A percentile compares a stretch with the other conserved stretches of the same genome.
Evolutionary conservation across 805 yeast genomes (phyloP).

Genomic region (Sugiyamaella smithiae): DNA sequence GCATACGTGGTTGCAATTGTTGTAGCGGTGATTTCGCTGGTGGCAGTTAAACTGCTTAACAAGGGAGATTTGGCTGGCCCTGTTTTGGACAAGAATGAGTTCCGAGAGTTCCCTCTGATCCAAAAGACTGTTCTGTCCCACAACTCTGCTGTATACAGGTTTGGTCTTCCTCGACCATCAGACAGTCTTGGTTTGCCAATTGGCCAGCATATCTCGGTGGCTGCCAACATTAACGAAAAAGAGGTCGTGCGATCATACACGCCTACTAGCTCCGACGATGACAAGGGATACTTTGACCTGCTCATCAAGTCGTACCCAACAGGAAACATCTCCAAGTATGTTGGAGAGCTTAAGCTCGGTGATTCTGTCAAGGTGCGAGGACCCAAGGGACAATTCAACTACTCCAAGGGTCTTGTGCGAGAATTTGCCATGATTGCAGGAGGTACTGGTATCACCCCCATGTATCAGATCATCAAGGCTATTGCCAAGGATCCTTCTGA

Average conservation of each 20-base stretch:
- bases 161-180: slow-evolving; percentile 72
- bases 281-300: slow-evolving; percentile 77
- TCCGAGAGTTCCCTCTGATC: slow-evolving; percentile 77
- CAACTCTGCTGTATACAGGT: slow-evolving; percentile 76
- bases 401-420: slow-evolving; percentile 70
- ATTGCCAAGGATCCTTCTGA: slow-evolving; percentile 74
- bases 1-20: slow-evolving; percentile 9
- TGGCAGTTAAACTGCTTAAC: slow-evolving; percentile 11
- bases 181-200: slow-evolving; percentile 86
- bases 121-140: slow-evolving; percentile 77
- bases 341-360: slow-evolving; percentile 71
- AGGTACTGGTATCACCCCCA: slow-evolving; percentile 95
- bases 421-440: slow-evolving; percentile 89
- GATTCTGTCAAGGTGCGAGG: slow-evolving; percentile 74
- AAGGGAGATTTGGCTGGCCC: slow-evolving; percentile 19
- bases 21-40: slow-evolving; percentile 10
- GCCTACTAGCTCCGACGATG: slow-evolving; percentile 61
- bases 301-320: slow-evolving; percentile 79
- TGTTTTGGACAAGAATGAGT: slow-evolving; percentile 62
- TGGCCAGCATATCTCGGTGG: slow-evolving; percentile 88
- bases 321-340: slow-evolving; percentile 78
- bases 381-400: slow-evolving; percentile 86
- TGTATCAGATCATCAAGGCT: slow-evolving; percentile 83
- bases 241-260: slow-evolving; percentile 86
- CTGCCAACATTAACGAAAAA: slow-evolving; percentile 73